These are phyloP conservation scores for Sugiyamaella qingdaonensis DNA, from an alignment of 805 yeast genomes.

Conservation along the genomic window DNA sequence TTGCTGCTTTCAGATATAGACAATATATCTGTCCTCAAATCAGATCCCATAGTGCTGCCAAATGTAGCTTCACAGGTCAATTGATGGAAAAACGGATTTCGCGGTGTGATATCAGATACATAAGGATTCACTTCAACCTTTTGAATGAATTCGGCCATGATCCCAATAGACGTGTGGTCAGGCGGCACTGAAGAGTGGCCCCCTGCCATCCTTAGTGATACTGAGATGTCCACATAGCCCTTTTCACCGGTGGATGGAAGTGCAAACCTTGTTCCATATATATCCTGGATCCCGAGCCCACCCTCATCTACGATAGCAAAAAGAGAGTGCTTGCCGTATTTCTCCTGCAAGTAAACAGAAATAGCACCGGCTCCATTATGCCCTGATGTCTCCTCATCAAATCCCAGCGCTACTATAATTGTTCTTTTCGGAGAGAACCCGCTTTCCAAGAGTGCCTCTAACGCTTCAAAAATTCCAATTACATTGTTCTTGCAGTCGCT, in stretches of 20 bases:
- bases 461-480: conserved; percentile 59
- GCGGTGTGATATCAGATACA: conserved; percentile 41
- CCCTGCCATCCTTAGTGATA: conserved; percentile 54
- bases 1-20: conserved; percentile 8
- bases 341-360: conserved; percentile 42
- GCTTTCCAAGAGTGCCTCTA: conserved; percentile 48
- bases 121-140: conserved; percentile 53
- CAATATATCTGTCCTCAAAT: conserved; percentile 21
- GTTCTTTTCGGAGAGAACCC: conserved; percentile 58
- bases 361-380: conserved; percentile 54
- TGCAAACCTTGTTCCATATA: conserved; percentile 33
- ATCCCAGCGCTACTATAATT: conserved; percentile 62
- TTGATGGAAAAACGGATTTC: conserved; percentile 56
- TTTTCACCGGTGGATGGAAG: conserved; percentile 54
- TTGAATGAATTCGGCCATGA: conserved; percentile 52
- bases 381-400: conserved; percentile 75
- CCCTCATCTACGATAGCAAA: conserved; percentile 72
- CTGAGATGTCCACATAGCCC: conserved; percentile 45
- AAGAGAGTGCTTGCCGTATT: conserved; percentile 60
- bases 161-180: conserved; percentile 68
- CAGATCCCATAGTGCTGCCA: conserved; percentile 30
- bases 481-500: conserved; percentile 69
- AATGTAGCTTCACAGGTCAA: conserved; percentile 63
- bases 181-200: conserved; percentile 77
- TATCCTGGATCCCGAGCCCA: conserved; percentile 32